phyloP scores from a whole-genome alignment of 2,329 filamentous ascomycete species.

The Furcasterigmium sp. region DNA sequence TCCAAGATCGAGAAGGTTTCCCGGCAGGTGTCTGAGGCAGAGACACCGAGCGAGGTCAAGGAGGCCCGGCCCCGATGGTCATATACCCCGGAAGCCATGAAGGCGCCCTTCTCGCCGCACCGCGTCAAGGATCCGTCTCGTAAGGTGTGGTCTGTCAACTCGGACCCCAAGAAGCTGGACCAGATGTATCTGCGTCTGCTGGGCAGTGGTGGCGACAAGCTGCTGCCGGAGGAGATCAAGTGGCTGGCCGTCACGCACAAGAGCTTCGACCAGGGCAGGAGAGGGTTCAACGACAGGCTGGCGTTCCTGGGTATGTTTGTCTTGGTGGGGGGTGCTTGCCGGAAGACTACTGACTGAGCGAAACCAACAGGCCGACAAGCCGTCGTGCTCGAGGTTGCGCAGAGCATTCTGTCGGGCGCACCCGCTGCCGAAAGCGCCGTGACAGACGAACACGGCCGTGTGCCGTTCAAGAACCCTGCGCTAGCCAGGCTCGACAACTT shows the following conservation, averaged over 20 bases:
- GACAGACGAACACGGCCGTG: slow-evolving; percentile 48
- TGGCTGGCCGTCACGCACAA: slow-evolving; percentile 98
- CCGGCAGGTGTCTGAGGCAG: slow-evolving; percentile 5
- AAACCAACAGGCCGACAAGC: slow-evolving; percentile 17
- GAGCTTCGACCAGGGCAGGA: slow-evolving; percentile 91
- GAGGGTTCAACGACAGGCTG: slow-evolving; percentile 90
- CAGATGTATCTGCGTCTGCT: slow-evolving; percentile 72
- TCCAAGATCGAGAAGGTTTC: slow-evolving; percentile 8
- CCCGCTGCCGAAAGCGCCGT: slow-evolving; percentile 20
- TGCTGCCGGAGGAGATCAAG: slow-evolving; percentile 87
- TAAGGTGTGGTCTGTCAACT: slow-evolving; percentile 65
- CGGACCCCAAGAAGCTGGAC: slow-evolving; percentile 68
- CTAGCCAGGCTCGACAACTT: slow-evolving; percentile 73
- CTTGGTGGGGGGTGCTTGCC: not conserved
- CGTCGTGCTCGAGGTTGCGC: slow-evolving; percentile 18
- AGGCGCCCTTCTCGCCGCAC: slow-evolving; percentile 61
- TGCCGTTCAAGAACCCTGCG: slow-evolving; percentile 65
- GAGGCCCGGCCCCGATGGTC: slow-evolving; percentile 56
- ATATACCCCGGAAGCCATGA: slow-evolving; percentile 64
- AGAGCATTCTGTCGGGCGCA: slow-evolving; percentile 55
- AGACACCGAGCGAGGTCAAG: slow-evolving; percentile 6
- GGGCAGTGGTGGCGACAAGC: slow-evolving; percentile 63
- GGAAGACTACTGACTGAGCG: slow-evolving; percentile 8
- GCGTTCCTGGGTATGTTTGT: slow-evolving; percentile 70
- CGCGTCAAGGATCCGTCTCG: slow-evolving; percentile 47